phyloP scores from a whole-genome alignment of 768 basidiomycete species.

The Boletellus sp. region DNA sequence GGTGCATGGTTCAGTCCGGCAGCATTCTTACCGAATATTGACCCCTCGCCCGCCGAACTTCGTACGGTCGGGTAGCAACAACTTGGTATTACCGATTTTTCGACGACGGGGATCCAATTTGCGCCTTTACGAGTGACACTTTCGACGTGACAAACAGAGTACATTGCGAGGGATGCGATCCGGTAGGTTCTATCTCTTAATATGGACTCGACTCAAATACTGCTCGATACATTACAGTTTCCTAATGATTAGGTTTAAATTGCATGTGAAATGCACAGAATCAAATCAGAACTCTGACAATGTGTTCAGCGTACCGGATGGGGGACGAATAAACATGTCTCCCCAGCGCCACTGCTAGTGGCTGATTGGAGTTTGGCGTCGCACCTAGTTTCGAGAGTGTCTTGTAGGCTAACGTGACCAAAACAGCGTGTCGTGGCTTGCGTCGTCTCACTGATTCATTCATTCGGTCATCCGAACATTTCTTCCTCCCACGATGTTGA shows the following conservation, averaged over 20 bases:
- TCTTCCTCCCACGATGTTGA: background rate
- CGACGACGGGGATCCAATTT: background rate
- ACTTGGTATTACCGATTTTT: background rate
- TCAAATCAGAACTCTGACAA: slow-evolving; percentile 2
- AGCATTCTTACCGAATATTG: too few species aligned
- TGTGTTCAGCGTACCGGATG: background rate
- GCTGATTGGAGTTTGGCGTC: slow-evolving; percentile 8
- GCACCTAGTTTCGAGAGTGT: slow-evolving; percentile 5
- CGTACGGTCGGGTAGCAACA: background rate
- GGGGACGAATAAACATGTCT: background rate
- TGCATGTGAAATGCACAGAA: background rate
- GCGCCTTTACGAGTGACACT: background rate
- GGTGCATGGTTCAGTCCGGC: too few species aligned
- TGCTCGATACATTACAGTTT: background rate
- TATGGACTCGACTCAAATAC: background rate
- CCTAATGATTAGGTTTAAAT: background rate
- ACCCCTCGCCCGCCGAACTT: too few species aligned
- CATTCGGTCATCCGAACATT: background rate
- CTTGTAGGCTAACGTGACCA: background rate
- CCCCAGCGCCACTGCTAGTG: slow-evolving; percentile 9
- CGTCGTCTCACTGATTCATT: background rate
- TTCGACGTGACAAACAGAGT: background rate
- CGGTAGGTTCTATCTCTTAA: background rate
- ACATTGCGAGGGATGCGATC: background rate
- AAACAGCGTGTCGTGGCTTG: background rate